These are phyloP conservation scores for Coemansia sp. DNA, from an alignment of 192 early-diverging fungal genomes.

Conservation along the genomic window DNA sequence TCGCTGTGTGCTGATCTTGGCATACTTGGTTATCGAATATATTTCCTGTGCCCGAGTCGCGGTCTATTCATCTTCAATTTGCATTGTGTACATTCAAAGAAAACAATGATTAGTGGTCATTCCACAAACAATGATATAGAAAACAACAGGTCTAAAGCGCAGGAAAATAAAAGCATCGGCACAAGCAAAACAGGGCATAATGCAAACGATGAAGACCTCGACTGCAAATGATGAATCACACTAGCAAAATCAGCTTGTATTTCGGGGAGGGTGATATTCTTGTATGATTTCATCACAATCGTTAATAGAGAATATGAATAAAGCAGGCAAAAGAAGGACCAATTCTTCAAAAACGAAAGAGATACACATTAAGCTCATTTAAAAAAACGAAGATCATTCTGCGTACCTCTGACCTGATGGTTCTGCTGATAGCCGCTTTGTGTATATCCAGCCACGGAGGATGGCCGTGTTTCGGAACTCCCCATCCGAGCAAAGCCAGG, in stretches of 20 bases:
- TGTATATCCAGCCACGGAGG: conserved; percentile 5
- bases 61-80: background rate
- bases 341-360: background rate
- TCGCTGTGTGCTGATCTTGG: background rate
- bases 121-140: background rate
- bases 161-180: background rate
- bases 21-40: background rate
- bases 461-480: background rate
- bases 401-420: conserved; percentile 13
- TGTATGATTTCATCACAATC: background rate
- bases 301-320: background rate
- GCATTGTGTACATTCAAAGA: background rate
- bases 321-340: background rate
- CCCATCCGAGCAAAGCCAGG: conserved; percentile 3
- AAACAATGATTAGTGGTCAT: background rate
- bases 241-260: background rate
- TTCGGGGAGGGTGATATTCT: background rate
- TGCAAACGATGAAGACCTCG: background rate
- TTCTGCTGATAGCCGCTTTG: conserved; percentile 4
- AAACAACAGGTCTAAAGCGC: background rate
- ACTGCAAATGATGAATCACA: background rate
- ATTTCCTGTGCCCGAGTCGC: background rate
- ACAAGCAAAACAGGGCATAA: background rate
- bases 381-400: conserved; percentile 9
- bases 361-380: background rate